Percentiles rank a stretch among this genome's conserved stretches.
Conservation (phyloP, 805 yeast genomes). For the Wickerhamomyces strasburgensis region DNA sequence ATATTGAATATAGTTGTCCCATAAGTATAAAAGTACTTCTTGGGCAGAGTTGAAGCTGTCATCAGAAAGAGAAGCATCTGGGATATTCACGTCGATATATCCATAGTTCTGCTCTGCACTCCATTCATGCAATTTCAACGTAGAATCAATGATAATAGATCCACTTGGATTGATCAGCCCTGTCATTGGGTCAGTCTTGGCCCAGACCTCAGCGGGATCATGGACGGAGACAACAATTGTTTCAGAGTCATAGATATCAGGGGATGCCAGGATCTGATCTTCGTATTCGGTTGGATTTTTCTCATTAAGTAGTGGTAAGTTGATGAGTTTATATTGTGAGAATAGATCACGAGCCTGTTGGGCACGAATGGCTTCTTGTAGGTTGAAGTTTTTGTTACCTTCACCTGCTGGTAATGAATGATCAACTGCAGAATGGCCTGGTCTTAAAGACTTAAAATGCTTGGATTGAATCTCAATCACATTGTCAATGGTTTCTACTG, state of each 20-base stretch:
- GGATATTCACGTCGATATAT: constrained; percentile 78
- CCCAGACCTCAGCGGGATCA: constrained; percentile 93
- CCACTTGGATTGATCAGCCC: constrained; percentile 73
- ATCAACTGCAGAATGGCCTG: constrained; percentile 47
- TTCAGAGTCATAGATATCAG: constrained; percentile 58
- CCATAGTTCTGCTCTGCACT: constrained; percentile 58
- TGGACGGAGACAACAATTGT: constrained; percentile 70
- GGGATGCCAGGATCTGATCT: constrained; percentile 67
- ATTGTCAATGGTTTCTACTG: constrained; percentile 74
- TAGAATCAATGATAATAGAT: constrained; percentile 72
- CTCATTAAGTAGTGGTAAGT: constrained; percentile 56
- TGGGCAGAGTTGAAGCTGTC: constrained; percentile 62
- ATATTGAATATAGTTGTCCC: constrained; percentile 87
- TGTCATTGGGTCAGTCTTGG: constrained; percentile 69
- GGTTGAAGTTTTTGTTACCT: constrained; percentile 39
- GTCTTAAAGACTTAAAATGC: constrained; percentile 82
- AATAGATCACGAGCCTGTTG: constrained; percentile 59
- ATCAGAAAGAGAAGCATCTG: constrained; percentile 39
- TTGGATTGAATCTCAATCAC: constrained; percentile 76
- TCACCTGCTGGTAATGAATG: constrained; percentile 31
- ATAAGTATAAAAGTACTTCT: constrained; percentile 69
- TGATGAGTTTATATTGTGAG: constrained; percentile 52
- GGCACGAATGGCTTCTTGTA: constrained; percentile 72
- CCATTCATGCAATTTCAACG: constrained; percentile 69
- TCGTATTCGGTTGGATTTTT: constrained; percentile 42